Base-by-base conservation (phyloP, 345 rosid genomes). In the Noccaea caerulescens region DNA sequence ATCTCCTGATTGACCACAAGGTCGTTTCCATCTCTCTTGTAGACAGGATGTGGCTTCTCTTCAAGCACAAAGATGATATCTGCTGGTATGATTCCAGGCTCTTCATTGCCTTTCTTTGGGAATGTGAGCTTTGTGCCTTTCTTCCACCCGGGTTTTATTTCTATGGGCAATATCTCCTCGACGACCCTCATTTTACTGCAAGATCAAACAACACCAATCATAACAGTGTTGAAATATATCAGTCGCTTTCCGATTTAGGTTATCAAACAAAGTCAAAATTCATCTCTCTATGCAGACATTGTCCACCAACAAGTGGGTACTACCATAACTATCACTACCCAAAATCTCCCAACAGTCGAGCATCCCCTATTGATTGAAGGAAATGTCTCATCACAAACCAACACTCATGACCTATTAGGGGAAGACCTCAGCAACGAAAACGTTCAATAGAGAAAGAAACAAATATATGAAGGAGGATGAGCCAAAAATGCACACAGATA, bases 131-230 rank as follows among this genome's bases (percentile, higher is more conserved):
- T 93, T 20, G 96, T 91, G 54, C 98, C 97, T 81, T 82, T 91
- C 87, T 93, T 91, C 98, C 98, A 93, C 52, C 98, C 98, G 23
- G 97, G 91, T 82, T 82, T 93, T 78, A 93, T 77, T 61, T 93
- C 97, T 57, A 93, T 88, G 12, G 88, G 83, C 80, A 93, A 58
- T 63, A 89, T 91, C 79, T 93, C 97, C 76, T 91, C 94, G 46
- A 86, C 64, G 4, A 73, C 68, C 67, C 77, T 82, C 38, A 66
- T 41, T 78, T 54, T 83, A 14, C 98, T 93, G 87, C 86, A 84
- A 62, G 36, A 62, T 47, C 77, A 73, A 59, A 65, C 60, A 61
- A 43, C 59, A 68, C 14, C 11, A 34, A 45, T 71, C 59, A 59
- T 51, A 36, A 50, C 58, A 67, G 56, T 12, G 20, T 12, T 20